A percentile compares a stretch with the other conserved stretches of the same genome.
phyloP scores from a whole-genome alignment of 2,329 filamentous ascomycete species.

The Celoporthe dispersa region DNA sequence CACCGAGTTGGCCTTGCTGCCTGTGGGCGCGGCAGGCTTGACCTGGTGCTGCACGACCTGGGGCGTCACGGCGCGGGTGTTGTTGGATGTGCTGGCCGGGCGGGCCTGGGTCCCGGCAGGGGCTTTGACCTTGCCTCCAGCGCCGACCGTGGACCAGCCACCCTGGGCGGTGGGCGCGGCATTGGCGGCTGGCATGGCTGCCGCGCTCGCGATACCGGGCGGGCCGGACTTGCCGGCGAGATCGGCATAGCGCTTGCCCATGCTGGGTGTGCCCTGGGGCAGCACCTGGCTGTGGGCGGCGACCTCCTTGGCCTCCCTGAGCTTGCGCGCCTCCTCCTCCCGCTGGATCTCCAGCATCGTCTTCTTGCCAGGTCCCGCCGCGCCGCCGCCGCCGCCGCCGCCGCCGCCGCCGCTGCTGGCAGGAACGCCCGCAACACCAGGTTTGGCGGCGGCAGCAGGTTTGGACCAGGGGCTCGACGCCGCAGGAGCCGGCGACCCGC shows the following conservation, averaged over 20 bases:
- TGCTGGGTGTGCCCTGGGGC: slow-evolving; percentile 48
- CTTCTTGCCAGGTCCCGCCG: slow-evolving; percentile 71
- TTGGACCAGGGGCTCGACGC: slow-evolving; percentile 68
- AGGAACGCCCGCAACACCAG: slow-evolving; percentile 3
- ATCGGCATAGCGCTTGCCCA: slow-evolving; percentile 91
- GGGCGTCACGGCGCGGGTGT: slow-evolving; percentile 24
- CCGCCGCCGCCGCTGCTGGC: slow-evolving; percentile 35
- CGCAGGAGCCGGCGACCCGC: slow-evolving; percentile 69
- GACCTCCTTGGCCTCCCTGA: slow-evolving; percentile 60
- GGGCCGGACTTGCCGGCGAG: slow-evolving; percentile 75
- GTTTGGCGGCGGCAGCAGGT: slow-evolving; percentile 53
- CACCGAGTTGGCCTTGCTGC: slow-evolving; percentile 45
- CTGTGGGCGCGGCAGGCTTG: slow-evolving; percentile 46
- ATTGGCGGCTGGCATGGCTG: slow-evolving; percentile 40
- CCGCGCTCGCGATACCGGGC: slow-evolving; percentile 40
- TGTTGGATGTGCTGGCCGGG: slow-evolving; percentile 47
- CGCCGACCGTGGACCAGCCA: slow-evolving; percentile 95
- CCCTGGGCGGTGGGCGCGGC: slow-evolving; percentile 37
- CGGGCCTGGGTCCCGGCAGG: slow-evolving; percentile 61
- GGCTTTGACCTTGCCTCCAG: slow-evolving; percentile 86
- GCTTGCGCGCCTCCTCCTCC: slow-evolving; percentile 90
- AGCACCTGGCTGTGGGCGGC: slow-evolving; percentile 54
- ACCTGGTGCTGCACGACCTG: slow-evolving; percentile 29
- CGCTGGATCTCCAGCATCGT: slow-evolving; percentile 95
- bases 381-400: slow-evolving; percentile 36